Evolutionary conservation across 345 rosid species (phyloP), one percentile per base, ranked within the genome.

Genomic region (Rhodamnia argentea): DNA sequence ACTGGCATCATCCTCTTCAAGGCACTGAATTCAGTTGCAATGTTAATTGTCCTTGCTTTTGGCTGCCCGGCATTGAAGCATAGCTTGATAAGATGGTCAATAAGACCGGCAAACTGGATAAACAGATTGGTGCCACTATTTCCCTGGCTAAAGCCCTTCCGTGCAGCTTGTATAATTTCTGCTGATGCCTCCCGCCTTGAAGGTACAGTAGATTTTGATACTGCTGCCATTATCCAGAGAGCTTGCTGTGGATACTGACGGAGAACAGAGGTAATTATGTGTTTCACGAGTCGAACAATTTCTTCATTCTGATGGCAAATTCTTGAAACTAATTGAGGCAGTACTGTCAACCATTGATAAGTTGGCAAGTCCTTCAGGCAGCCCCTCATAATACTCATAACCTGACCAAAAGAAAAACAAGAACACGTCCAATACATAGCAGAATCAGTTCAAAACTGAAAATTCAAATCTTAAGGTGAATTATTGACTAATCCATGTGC

Each of bases 341-440:
- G 88, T 83, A 96, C 96, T 37, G 98, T 91, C 89, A 97, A 92
- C 99, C 99, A 96, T 87, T 96, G 98, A 88, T 97, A 93, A 56
- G 98, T 91, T 37, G 99, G 99, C 90, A 97, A 92, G 91, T 97
- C 99, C 92, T 97, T 97, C 90, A 95, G 91, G 93, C 98, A 97
- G 85, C 99, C 99, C 85, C 96, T 89, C 92, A 97, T 92, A 87
- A 96, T 92, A 89, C 94, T 92, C 92, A 92, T 93, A 57, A 97
- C 96, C 99, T 96, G 92, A 83, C 88, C 91, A 88, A 86, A 76
- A 59, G 57, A 89, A 58, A 82, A 82, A 78, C 59, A 86, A 87
- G 60, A 74, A 32, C 74, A 70, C 15, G 76, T 52, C 81, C 27
- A n/a, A 52, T 52, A 54, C n/a, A 75, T 23, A 5, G 26, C 6